A percentile compares a stretch with the other conserved stretches of the same genome.
These are phyloP conservation scores for Boletus bicolor DNA, from an alignment of 768 basidiomycete species.

Conservation along the genomic window DNA sequence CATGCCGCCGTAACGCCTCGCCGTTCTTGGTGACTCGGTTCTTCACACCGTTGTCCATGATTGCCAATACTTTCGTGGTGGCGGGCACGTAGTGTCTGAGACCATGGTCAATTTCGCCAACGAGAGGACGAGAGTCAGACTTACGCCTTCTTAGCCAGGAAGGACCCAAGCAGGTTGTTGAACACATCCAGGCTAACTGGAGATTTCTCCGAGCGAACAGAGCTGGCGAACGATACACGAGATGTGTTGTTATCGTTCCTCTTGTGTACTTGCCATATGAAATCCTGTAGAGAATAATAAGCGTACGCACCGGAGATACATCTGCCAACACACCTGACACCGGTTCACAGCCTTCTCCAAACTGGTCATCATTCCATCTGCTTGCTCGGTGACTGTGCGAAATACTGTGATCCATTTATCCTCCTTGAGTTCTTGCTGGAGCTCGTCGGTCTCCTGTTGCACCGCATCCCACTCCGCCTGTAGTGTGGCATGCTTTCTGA, in stretches of 20 bases:
- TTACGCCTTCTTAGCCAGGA: constrained; percentile 86
- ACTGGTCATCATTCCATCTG: constrained; percentile 96
- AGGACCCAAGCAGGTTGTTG: constrained; percentile 66
- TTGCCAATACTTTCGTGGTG: constrained; percentile 85
- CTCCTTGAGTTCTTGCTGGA: constrained; percentile 92
- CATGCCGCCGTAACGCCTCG: constrained; percentile 85
- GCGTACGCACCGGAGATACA: neutral
- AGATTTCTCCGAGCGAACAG: constrained; percentile 48
- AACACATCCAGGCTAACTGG: constrained; percentile 60
- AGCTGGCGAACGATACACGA: constrained; percentile 41
- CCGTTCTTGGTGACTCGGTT: constrained; percentile 97
- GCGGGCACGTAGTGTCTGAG: constrained; percentile 91
- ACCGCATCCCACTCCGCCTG: constrained; percentile 78
- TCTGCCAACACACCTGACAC: constrained; percentile 63
- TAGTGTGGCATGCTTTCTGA: constrained; percentile 74
- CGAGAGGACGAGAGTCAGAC: constrained; percentile 20
- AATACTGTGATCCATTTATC: constrained; percentile 97
- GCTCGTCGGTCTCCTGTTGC: constrained; percentile 72
- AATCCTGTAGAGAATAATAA: constrained; percentile 51
- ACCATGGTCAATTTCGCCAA: constrained; percentile 12
- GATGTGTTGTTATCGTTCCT: constrained; percentile 47
- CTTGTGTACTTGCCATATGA: constrained; percentile 79
- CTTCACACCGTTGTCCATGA: constrained; percentile 90
- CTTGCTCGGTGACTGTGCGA: constrained; percentile 89
- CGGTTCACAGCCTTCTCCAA: constrained; percentile 90